Evolutionary conservation across 768 basidiomycete species (phyloP), one percentile per base, ranked within the genome.

Genomic region (Phlebiopsis flavidoalba): DNA sequence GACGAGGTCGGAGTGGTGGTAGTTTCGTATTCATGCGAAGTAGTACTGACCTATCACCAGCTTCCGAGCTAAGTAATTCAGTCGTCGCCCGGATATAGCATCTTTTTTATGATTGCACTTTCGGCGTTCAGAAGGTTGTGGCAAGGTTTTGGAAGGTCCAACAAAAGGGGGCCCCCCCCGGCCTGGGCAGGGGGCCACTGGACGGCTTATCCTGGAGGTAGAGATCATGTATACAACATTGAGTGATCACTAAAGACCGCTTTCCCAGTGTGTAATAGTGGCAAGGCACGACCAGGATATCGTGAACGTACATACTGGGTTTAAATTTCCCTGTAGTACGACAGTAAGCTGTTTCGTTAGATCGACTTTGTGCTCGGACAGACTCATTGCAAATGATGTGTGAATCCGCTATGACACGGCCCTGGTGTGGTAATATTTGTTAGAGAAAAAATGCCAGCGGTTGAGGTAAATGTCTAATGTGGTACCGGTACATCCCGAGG

Each of bases 221-320:
- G 1, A 99, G 80, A 70, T 93, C 92, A 65, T 95, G 87, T 46
- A 99, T 94, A 70, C 89, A 96, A 73, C 97, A 99, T 71, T 98
- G 96, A 0, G 97, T 98, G 72, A 99, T 98, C 96, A 99, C 97
- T 98, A 66, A 66, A 70, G 60, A 73, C 73, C 72, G 73, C 75
- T 76, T 79, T 77, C 75, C 76, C 74, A 70, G 80, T 46, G 55
- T 57, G 57, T n/a, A 12, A 57, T 40, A 61, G 61, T 60, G 64
- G n/a, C n/a, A n/a, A 62, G 22, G n/a, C n/a, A n/a, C 51, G 43
- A 50, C 36, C 17, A n/a, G 31, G 49, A 55, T 6, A 56, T 24
- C 31, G 57, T 52, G 51, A 55, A 33, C 11, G 49, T 37, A 80
- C 95, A 77, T 73, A 98, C 97, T 98, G 35, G 87, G 91, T 75